Conservation (phyloP, 2,329 filamentous ascomycete genomes). For the Metarhizium album region DNA sequence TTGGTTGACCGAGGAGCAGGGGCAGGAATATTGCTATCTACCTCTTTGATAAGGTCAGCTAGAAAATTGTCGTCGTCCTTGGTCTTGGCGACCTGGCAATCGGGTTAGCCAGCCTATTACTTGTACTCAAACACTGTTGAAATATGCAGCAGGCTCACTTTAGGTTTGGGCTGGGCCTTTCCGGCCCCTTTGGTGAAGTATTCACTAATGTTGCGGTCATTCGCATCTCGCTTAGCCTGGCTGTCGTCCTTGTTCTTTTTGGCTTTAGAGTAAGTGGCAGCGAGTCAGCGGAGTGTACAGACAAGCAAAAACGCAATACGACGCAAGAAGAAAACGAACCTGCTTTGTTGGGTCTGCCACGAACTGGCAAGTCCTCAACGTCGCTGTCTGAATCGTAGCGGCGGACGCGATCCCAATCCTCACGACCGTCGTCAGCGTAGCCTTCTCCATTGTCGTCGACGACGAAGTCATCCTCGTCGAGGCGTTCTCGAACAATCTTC, state of each 20-base stretch:
- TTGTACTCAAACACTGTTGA: not conserved
- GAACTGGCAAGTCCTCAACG: constrained; percentile 22
- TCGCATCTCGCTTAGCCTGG: constrained; percentile 71
- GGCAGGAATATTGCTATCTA: constrained; percentile 61
- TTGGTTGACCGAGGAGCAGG: constrained; percentile 46
- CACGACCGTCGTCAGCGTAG: constrained; percentile 90
- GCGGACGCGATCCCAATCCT: constrained; percentile 76
- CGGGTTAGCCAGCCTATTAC: constrained; percentile 1
- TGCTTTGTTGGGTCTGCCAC: constrained; percentile 39
- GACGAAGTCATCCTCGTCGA: constrained; percentile 95
- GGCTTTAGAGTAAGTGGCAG: constrained; percentile 40
- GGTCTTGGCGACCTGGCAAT: constrained; percentile 57
- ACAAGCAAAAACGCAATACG: not conserved
- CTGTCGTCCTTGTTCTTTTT: constrained; percentile 87
- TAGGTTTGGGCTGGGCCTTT: constrained; percentile 62
- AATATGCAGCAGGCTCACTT: constrained; percentile 42
- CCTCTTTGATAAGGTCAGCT: constrained; percentile 71
- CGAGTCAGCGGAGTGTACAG: not conserved
- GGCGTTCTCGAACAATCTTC: constrained; percentile 77
- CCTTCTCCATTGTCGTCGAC: constrained; percentile 97
- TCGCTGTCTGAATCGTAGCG: constrained; percentile 68
- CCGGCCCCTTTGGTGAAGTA: constrained; percentile 77
- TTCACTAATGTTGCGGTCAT: constrained; percentile 84
- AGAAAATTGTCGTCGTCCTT: constrained; percentile 87
- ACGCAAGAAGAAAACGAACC: constrained; percentile 24